A percentile compares a stretch with the other conserved stretches of the same genome.
phyloP scores from a whole-genome alignment of 805 yeast genomes.

The Metschnikowia peoriensis region DNA sequence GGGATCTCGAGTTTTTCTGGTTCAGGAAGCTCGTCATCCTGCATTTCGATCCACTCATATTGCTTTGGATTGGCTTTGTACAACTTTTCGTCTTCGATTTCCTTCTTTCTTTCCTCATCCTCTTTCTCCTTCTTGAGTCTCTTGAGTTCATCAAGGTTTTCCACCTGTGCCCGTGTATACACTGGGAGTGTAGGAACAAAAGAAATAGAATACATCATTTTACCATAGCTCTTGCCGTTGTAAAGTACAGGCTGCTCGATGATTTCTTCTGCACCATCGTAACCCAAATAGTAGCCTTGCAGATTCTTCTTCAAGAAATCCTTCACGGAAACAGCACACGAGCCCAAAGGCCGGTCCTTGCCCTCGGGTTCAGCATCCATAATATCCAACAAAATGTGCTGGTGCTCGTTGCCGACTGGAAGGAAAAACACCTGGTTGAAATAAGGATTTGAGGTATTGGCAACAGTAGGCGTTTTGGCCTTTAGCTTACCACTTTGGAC shows the following conservation, averaged over 20 bases:
- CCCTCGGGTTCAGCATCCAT: slow-evolving; percentile 67
- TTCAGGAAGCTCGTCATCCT: slow-evolving; percentile 30
- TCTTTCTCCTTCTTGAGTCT: slow-evolving; percentile 32
- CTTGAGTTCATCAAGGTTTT: slow-evolving; percentile 44
- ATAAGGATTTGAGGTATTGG: slow-evolving; percentile 53
- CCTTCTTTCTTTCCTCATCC: slow-evolving; percentile 40
- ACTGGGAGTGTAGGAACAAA: slow-evolving; percentile 67
- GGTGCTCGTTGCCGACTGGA: slow-evolving; percentile 60
- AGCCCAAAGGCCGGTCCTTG: slow-evolving; percentile 64
- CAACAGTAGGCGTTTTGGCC: slow-evolving; percentile 54
- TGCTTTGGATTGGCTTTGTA: slow-evolving; percentile 57
- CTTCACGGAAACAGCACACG: slow-evolving; percentile 48
- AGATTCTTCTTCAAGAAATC: slow-evolving; percentile 49
- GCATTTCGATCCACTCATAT: slow-evolving; percentile 61
- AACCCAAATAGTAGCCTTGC: slow-evolving; percentile 46
- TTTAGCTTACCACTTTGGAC: slow-evolving; percentile 55
- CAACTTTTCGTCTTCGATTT: slow-evolving; percentile 48
- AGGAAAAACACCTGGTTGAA: slow-evolving; percentile 59
- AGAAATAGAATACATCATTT: slow-evolving; percentile 52
- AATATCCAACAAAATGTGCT: slow-evolving; percentile 54
- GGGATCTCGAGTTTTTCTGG: slow-evolving; percentile 46
- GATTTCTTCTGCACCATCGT: slow-evolving; percentile 50
- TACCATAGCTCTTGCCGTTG: slow-evolving; percentile 44
- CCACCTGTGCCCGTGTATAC: slow-evolving; percentile 55
- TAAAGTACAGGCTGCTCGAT: slow-evolving; percentile 44